A percentile compares a stretch with the other conserved stretches of the same genome.
phyloP scores from a whole-genome alignment of 805 yeast genomes.

The Spathaspora hagerdaliae region DNA sequence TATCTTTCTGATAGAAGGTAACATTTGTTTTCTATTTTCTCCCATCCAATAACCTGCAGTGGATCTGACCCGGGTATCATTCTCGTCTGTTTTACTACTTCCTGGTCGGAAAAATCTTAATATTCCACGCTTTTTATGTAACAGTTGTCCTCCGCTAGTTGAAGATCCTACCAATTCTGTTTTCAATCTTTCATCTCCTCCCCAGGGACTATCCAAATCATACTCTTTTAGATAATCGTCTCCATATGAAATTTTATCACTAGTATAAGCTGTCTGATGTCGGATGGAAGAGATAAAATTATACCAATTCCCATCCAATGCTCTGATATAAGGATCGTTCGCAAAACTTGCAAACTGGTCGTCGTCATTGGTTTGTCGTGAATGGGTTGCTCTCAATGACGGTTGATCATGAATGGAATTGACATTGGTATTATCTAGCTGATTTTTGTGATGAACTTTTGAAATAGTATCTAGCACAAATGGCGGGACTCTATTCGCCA shows the following conservation, averaged over 20 bases:
- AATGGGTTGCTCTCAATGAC: constrained; percentile 5
- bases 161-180: constrained; percentile 14
- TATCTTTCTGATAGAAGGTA: constrained; percentile 55
- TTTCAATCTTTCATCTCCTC: constrained; percentile 63
- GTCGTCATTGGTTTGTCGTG: constrained; percentile 14
- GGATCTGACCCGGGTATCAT: constrained; percentile 41
- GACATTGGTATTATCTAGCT: constrained; percentile 10
- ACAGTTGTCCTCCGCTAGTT: no score
- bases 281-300: constrained; percentile 46
- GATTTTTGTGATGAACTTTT: constrained; percentile 37
- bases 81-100: constrained; percentile 8
- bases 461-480: constrained; percentile 59
- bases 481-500: constrained; percentile 49
- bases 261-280: constrained; percentile 37
- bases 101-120: not conserved
- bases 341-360: constrained; percentile 32
- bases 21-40: constrained; percentile 58
- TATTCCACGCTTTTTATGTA: constrained; percentile 2
- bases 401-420: constrained; percentile 1
- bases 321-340: constrained; percentile 33
- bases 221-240: constrained; percentile 31
- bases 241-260: constrained; percentile 22
- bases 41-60: constrained; percentile 68
- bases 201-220: constrained; percentile 53
- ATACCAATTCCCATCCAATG: constrained; percentile 48